Base-by-base conservation (phyloP, 2,329 filamentous ascomycete genomes). In the Phaeosphaeriaceae sp. region DNA sequence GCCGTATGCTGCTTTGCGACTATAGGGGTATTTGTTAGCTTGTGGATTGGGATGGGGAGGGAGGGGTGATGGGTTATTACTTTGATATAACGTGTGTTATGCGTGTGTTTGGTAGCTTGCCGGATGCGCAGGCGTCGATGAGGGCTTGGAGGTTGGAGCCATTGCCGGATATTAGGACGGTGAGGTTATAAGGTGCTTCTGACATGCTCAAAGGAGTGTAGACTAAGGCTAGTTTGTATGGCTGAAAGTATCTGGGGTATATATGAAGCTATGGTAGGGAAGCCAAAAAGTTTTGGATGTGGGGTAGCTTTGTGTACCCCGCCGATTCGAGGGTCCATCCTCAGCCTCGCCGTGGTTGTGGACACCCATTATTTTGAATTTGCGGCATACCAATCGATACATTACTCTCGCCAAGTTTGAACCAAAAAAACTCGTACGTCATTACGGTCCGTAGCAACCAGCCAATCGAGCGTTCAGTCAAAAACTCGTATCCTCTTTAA, bases 121-220 rank as follows among this genome's bases (percentile, higher is more conserved):
- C 70, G 21, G 78, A 70, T 41, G 76, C 74, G 72, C 77, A 76
- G 50, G 82, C 82, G 70, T 87, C 83, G 64, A 88, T 87, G 43
- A 96, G 80, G 48, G 89, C 89, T 78, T 93, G 88, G 16, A 92
- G 84, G 70, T 93, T 93, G 32, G 87, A 86, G 61, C 90, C 90
- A 58, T 82, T 86, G 72, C 89, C 71, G 32, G 72, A 74, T 29
- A 74, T 72, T 15, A 90, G 83, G 60, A 90, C 84, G 43, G 86
- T 81, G 61, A 89, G 80, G 48, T 82, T 83, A 63, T 75, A 67
- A 34, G 70, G 69, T 7, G 64, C 45, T 21, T 57, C 45, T 35
- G 66, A 15, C 66, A 69, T 69, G 34, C 7, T 46, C 29, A 29
- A 20, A n/a, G n/a, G 23, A 6, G 23, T 26, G 23, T 26, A 11